A percentile compares a stretch with the other conserved stretches of the same genome.
Evolutionary conservation across 805 yeast species (phyloP).

Genomic region (Ogataea corticis): DNA sequence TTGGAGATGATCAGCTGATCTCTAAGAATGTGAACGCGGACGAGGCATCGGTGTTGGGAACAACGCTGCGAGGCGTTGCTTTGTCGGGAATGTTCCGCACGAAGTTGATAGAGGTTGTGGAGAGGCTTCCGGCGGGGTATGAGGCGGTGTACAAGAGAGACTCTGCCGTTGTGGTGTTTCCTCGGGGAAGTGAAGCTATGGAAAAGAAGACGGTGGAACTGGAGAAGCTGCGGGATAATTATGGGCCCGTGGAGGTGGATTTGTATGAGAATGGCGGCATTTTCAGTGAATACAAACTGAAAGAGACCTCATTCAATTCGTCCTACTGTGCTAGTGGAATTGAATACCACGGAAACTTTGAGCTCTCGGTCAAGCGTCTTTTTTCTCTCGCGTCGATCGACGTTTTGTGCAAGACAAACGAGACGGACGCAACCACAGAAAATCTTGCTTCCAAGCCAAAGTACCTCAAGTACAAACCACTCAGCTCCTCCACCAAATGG

Average conservation of each 20-base stretch:
- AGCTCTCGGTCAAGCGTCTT: slow-evolving; percentile 35
- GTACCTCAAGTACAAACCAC: slow-evolving; percentile 46
- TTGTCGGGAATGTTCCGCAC: slow-evolving; percentile 69
- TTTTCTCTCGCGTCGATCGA: slow-evolving; percentile 47
- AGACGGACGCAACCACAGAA: slow-evolving; percentile 13
- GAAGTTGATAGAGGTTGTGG: slow-evolving; percentile 59
- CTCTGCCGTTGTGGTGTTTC: slow-evolving; percentile 37
- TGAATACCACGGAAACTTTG: slow-evolving; percentile 29
- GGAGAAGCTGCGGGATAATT: slow-evolving; percentile 31
- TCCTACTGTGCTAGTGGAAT: slow-evolving; percentile 42
- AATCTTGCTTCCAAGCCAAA: slow-evolving; percentile 30
- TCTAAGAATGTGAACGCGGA: slow-evolving; percentile 92
- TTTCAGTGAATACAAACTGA: slow-evolving; percentile 11
- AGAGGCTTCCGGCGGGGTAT: slow-evolving; percentile 53
- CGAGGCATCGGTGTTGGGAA: slow-evolving; percentile 90
- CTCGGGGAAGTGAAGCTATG: slow-evolving; percentile 44
- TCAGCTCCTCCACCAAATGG: slow-evolving; percentile 48
- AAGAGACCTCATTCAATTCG: slow-evolving; percentile 26
- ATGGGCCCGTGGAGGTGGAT: slow-evolving; percentile 36
- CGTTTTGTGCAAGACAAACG: slow-evolving; percentile 29
- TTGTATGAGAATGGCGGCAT: slow-evolving; percentile 34
- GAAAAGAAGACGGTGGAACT: slow-evolving; percentile 37
- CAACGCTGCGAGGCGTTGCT: slow-evolving; percentile 79
- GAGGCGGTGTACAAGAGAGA: slow-evolving; percentile 37
- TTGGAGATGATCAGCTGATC: slow-evolving; percentile 57